Evolutionary conservation across 2,329 filamentous ascomycete species (phyloP), one percentile per base, ranked within the genome.

Genomic region (Kalaharituber pfeilii): DNA sequence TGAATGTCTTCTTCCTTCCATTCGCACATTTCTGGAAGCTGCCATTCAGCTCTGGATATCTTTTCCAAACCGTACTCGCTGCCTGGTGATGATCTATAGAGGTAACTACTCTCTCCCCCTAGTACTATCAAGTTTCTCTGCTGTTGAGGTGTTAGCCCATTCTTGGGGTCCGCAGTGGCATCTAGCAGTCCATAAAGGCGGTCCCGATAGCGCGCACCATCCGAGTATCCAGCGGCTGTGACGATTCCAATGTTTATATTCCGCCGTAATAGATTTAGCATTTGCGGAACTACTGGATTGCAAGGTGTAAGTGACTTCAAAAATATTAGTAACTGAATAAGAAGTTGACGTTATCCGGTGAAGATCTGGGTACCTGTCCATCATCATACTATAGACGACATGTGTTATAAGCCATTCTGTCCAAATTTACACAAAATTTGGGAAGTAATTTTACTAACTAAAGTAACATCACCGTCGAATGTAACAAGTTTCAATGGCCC

Each of bases 381-480:
- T 47, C 84, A 55, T 87, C 84, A 67, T 98, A 98, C 22, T 47
- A 22, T 20, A 22, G 5, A 25, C 18, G 9, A n/a, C 30, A 9
- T 8, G 44, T 9, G 44, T 9, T 9, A 20, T 53, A 53, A 42
- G 52, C 55, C 49, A 36, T 36, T 36, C 9, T 36, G n/a, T 36
- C n/a, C n/a, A n/a, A 36, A 36, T 9, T 36, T 9, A n/a, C 9
- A 36, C 30, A 9, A 36, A n/a, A n/a, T 9, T 9, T 36, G 8
- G 33, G 33, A 39, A 18, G 33, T 15, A 15, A 4, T 18, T 18
- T 47, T 2, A 47, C 42, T 47, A 25, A 47, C 42, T 22, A 98
- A 75, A 1, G 91, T 98, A 51, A 98, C 87, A 69, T 98, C 91
- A 69, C 91, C 91, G 68, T 98, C 91, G 66, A 98, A 98, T 0